Percentiles rank a stretch among this genome's conserved stretches.
Conservation (phyloP, 306 rosid species). For the Vigna radiata region DNA sequence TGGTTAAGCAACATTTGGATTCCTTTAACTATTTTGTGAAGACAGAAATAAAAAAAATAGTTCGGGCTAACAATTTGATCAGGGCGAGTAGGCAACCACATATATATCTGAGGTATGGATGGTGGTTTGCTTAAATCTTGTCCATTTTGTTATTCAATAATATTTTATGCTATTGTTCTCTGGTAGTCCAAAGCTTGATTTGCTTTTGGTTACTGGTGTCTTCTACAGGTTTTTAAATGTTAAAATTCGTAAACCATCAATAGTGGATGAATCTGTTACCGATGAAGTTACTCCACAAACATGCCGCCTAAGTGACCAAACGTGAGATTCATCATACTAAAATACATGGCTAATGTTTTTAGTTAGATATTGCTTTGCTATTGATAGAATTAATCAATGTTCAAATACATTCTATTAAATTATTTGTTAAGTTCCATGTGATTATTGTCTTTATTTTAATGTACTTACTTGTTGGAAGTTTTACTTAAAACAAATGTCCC, state of each 20-base stretch:
- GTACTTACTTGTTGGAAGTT: not conserved
- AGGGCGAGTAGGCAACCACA: constrained; percentile 50
- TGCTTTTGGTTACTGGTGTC: not conserved
- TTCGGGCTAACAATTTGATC: constrained; percentile 68
- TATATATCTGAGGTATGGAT: constrained; percentile 60
- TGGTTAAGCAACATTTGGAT: constrained; percentile 94
- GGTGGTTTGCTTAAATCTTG: not conserved
- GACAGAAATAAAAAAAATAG: constrained; percentile 75
- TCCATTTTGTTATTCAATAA: not conserved
- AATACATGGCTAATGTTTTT: constrained; percentile 16
- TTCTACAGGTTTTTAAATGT: constrained; percentile 73
- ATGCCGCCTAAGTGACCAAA: constrained; percentile 83
- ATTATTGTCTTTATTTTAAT: constrained; percentile 20
- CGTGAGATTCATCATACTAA: constrained; percentile 56
- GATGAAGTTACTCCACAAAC: constrained; percentile 67
- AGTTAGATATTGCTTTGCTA: constrained; percentile 23
- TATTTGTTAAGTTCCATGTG: constrained; percentile 10
- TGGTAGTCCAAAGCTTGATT: too few species aligned
- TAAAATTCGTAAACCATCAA: constrained; percentile 70
- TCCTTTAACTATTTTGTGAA: constrained; percentile 85
- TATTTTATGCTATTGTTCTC: not conserved
- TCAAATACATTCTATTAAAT: constrained; percentile 25
- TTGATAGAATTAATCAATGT: not conserved
- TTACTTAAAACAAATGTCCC: too few species aligned
- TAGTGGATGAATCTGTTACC: constrained; percentile 51